Evolutionary conservation across 2,329 filamentous ascomycete genomes (phyloP).

Genomic region (Aureobasidium melanogenum): DNA sequence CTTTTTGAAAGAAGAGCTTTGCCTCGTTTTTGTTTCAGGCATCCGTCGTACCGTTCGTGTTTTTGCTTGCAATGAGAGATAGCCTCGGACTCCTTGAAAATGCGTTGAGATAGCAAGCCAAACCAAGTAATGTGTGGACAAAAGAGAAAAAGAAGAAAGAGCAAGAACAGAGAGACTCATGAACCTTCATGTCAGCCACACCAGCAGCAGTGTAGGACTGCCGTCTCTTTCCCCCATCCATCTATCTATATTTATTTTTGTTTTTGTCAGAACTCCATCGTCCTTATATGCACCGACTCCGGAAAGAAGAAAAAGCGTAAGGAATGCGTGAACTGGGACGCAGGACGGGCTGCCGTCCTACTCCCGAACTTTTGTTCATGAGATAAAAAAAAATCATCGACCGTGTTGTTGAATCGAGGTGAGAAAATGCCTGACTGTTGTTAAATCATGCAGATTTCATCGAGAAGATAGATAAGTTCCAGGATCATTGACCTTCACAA

Average conservation of each 20-base stretch:
- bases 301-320: not conserved
- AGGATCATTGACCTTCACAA: not conserved
- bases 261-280: not conserved
- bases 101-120: not conserved
- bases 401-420: not conserved
- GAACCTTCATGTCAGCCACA: not conserved
- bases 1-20: too few species aligned
- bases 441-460: conserved; percentile 6
- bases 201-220: not conserved
- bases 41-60: conserved; percentile 1
- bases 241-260: conserved; percentile 3
- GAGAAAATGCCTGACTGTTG: conserved; percentile 4
- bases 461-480: not conserved
- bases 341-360: conserved; percentile 6
- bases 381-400: not conserved
- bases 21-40: not conserved
- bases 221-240: not conserved
- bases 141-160: not conserved
- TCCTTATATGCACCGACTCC: conserved; percentile 5
- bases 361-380: conserved; percentile 4
- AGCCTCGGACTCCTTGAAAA: conserved; percentile 6
- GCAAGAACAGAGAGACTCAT: not conserved
- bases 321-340: conserved; percentile 2
- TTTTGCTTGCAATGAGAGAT: not conserved
- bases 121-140: not conserved